Evolutionary conservation across 78 protist genomes (phyloP), one percentile per base, ranked within the genome.

Genomic region (Planoprotostelium fungivorum): DNA sequence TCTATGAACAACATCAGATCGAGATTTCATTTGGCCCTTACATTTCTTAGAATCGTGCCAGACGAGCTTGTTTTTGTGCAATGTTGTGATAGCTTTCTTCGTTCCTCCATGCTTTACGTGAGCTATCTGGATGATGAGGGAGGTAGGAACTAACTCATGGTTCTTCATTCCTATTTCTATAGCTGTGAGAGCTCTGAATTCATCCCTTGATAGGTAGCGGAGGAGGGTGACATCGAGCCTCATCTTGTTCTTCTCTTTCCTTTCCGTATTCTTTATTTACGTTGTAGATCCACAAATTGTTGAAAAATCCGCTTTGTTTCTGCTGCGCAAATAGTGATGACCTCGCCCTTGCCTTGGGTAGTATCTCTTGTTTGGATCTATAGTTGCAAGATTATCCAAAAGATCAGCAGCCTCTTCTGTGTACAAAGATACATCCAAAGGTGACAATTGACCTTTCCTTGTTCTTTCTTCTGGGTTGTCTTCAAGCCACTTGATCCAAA

Each of bases 71-170:
- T 89, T 38, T 23, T 93, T 92, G 38, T 91, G 94, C 85, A 97
- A 88, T 1, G 51, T 84, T 37, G 0, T 28, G n/a, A 98, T 86
- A 1, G 95, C 1, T 39, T 93, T 95, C 87, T 38, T 35, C 1
- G 88, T 88, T 25, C 97, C 98, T 51, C 96, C 96, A 89, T 63
- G 91, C 35, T 84, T 89, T 5, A 98, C 92, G 37, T 91, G 95
- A 0, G 99, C 96, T 34, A 99, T 91, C 10, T 36, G n/a, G 29
- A 94, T 93, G 63, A 99, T 89, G 34, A 99, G 94, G 28, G 51
- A 29, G 0, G 84, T 29, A 0, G 99, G 99, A 0, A 98, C 99
- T 0, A 95, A n/a, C 89, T 98, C 98, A 90, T 98, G 99, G 87
- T 98, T 98, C 63, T 89, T 88, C 97, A 90, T 95, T 73, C 98